Percentiles rank a stretch among this genome's conserved stretches.
Conservation (phyloP, 176 grass and related monocot species). For the Neostapfia colusana region DNA sequence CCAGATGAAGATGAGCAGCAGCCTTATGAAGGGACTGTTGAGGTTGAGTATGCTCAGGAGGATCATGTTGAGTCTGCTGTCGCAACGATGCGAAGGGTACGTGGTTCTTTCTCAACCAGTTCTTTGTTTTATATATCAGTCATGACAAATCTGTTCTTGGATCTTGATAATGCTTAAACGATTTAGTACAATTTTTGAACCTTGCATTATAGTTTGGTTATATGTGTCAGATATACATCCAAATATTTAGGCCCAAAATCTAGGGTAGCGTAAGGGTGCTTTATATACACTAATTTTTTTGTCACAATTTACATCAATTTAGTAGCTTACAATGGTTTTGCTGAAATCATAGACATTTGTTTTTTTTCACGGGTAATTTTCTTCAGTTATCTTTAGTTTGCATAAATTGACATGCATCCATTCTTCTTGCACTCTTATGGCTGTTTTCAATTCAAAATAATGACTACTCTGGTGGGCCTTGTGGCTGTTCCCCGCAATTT, state of each 20-base stretch:
- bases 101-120: background rate
- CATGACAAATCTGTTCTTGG: background rate
- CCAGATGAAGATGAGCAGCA: slow-evolving; percentile 95
- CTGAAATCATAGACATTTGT: background rate
- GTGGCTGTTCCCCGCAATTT: background rate
- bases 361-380: background rate
- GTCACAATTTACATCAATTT: background rate
- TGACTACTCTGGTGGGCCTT: background rate
- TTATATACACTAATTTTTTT: background rate
- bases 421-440: background rate
- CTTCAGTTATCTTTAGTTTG: background rate
- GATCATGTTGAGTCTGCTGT: slow-evolving; percentile 78
- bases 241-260: background rate
- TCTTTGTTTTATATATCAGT: background rate
- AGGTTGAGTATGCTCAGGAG: slow-evolving; percentile 64
- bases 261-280: background rate
- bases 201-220: background rate
- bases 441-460: background rate
- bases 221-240: background rate
- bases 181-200: slow-evolving; percentile 19
- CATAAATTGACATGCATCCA: background rate
- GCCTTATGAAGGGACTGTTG: slow-evolving; percentile 56
- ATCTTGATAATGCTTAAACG: background rate
- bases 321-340: background rate
- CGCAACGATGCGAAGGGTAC: slow-evolving; percentile 70